Percentiles rank a stretch among this genome's conserved stretches.
Conservation (phyloP, 805 yeast genomes). For the Torulaspora gathmanii region DNA sequence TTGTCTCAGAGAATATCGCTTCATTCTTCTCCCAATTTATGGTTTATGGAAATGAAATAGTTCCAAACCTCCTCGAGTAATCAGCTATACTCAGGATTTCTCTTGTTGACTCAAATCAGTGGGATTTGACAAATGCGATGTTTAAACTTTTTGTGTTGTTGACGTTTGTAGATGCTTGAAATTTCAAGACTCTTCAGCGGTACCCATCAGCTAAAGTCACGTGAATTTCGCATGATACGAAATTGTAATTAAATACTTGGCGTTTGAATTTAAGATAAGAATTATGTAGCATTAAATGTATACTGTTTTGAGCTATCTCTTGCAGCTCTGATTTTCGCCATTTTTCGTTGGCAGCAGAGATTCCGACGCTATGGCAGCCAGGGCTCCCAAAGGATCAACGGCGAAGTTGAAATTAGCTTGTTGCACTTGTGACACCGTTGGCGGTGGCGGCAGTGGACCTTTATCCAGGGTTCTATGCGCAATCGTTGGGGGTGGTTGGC, state of each 20-base stretch:
- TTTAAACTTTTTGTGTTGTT: neutral
- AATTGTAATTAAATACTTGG: neutral
- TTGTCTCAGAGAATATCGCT: conserved; percentile 5
- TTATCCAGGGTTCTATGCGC: neutral
- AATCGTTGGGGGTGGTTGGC: neutral
- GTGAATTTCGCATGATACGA: neutral
- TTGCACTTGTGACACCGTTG: conserved; percentile 1
- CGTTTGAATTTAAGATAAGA: neutral
- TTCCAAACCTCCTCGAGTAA: neutral
- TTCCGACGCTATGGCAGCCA: conserved; percentile 39
- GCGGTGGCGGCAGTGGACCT: neutral
- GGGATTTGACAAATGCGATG: neutral
- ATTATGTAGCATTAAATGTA: neutral
- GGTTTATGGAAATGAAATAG: neutral
- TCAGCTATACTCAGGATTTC: neutral
- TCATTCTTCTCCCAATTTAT: neutral
- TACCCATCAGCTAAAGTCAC: neutral
- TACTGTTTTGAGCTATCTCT: neutral
- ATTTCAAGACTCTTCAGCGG: neutral
- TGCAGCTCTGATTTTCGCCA: neutral
- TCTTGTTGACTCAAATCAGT: too few species aligned
- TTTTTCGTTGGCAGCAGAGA: conserved; percentile 10
- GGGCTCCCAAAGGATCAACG: conserved; percentile 36
- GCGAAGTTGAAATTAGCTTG: conserved; percentile 26
- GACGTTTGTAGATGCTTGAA: neutral